Base-by-base conservation (phyloP, 768 basidiomycete species). In the Lentinula guzmanii region DNA sequence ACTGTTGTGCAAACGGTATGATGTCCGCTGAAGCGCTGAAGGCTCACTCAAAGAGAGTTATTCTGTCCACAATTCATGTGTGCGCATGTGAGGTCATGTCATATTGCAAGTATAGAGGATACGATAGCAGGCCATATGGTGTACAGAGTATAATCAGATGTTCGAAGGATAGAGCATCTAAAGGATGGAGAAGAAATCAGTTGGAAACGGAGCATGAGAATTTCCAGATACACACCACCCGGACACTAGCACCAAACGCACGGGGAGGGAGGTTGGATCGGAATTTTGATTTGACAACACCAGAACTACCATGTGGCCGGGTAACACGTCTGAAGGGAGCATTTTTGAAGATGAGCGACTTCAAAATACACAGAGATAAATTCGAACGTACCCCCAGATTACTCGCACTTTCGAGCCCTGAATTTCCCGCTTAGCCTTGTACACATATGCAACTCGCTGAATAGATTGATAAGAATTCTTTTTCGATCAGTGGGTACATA, bases 221-320 rank as follows among this genome's bases (percentile, higher is more conserved):
- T 54, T 55, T 15, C 37, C 52, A 59, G 21, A 21, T 9, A 85
- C 91, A 66, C 77, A 96, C 93, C 75, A 96, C 82, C 74, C 94
- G 89, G 74, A 94, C 89, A 70, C 84, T 84, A 61, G 94, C 95
- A 77, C 95, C 96, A 75, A 98, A 97, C 63, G 90, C 85, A 69
- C 89, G 89, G 65, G 96, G 93, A 67, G 96, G 95, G 67, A 98
- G 87, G 84, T 98, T 98, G 70, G 86, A 85, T 65, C 83, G 82
- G 86, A 98, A 98, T 84, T 97, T 97, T 78, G 92, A 88, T 79
- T 95, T 95, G 69, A 98, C 95, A 69, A 95, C 93, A 71, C 96
- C 96, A 66, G 87, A 91, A 76, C 86, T 90, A 67, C 97, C 95
- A 76, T 98, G 95, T 67, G 94, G 85, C 71, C 95, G 90, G 63